Evolutionary conservation across 768 basidiomycete species (phyloP).

Genomic region (Asterophora lycoperdoides): DNA sequence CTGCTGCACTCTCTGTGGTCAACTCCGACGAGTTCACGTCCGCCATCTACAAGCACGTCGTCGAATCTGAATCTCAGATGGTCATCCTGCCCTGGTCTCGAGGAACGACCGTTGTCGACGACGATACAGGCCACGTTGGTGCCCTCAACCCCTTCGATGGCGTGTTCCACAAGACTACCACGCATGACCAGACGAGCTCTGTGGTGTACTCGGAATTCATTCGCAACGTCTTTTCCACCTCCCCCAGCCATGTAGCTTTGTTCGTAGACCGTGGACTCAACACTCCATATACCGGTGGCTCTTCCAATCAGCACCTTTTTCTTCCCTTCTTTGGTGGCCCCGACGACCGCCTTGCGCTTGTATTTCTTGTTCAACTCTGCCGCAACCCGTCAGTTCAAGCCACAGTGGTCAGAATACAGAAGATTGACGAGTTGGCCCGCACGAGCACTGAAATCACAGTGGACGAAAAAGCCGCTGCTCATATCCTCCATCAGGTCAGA

Average conservation of each 20-base stretch:
- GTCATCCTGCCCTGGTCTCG: slow-evolving; percentile 83
- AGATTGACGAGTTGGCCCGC: slow-evolving; percentile 34
- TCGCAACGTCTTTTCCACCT: slow-evolving; percentile 71
- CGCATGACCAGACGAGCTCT: slow-evolving; percentile 48
- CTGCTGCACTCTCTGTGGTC: slow-evolving; percentile 71
- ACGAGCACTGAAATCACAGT: slow-evolving; percentile 21
- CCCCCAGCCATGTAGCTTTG: slow-evolving; percentile 74
- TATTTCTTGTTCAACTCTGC: slow-evolving; percentile 78
- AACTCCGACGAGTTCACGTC: slow-evolving; percentile 67
- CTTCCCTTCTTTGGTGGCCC: slow-evolving; percentile 93
- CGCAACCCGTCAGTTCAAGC: slow-evolving; percentile 58
- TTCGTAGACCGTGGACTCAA: slow-evolving; percentile 73
- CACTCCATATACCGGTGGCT: slow-evolving; percentile 20
- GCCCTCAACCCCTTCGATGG: slow-evolving; percentile 70
- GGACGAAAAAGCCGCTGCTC: slow-evolving; percentile 16
- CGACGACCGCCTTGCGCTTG: slow-evolving; percentile 84
- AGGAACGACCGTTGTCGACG: slow-evolving; percentile 26
- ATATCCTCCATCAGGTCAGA: slow-evolving; percentile 30
- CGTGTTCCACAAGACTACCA: slow-evolving; percentile 56
- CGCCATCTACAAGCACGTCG: slow-evolving; percentile 58
- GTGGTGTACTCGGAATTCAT: slow-evolving; percentile 79
- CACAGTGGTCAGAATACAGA: slow-evolving; percentile 64
- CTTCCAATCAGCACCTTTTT: slow-evolving; percentile 56
- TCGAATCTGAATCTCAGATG: slow-evolving; percentile 59
- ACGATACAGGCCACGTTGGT: slow-evolving; percentile 20